These are phyloP conservation scores for Zizania latifolia DNA, from an alignment of 176 grass and related monocot genomes.

Conservation along the genomic window DNA sequence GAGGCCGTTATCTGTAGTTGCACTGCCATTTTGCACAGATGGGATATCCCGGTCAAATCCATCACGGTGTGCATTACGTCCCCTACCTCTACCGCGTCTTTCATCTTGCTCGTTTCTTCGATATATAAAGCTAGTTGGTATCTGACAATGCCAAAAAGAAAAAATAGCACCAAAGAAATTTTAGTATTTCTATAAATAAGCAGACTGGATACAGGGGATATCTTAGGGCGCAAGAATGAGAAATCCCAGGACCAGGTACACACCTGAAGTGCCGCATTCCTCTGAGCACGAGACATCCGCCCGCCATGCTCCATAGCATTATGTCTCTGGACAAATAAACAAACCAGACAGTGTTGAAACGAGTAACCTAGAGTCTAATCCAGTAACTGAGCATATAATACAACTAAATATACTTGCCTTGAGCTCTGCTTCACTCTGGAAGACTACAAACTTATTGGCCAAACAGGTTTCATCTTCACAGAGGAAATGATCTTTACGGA, in stretches of 20 bases:
- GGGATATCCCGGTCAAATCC: conserved; percentile 31
- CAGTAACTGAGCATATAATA: not conserved
- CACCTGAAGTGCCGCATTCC: conserved; percentile 92
- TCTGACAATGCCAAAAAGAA: conserved; percentile 51
- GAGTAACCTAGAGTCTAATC: not conserved
- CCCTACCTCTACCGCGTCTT: conserved; percentile 70
- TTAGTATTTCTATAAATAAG: not conserved
- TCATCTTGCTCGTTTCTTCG: conserved; percentile 72
- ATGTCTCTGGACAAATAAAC: conserved; percentile 51
- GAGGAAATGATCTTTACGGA: conserved; percentile 59
- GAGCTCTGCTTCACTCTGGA: conserved; percentile 65
- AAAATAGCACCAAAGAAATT: not conserved
- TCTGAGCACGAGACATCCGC: conserved; percentile 47
- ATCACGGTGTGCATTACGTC: conserved; percentile 43
- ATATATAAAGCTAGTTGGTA: conserved; percentile 97
- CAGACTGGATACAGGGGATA: not conserved
- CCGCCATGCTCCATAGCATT: conserved; percentile 55
- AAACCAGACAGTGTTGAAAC: not conserved
- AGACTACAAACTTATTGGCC: conserved; percentile 68
- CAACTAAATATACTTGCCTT: conserved; percentile 52
- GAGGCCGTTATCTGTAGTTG: conserved; percentile 21
- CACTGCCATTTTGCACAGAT: conserved; percentile 28
- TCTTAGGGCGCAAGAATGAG: not conserved
- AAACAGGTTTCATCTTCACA: conserved; percentile 57
- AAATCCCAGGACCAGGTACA: conserved; percentile 1